Evolutionary conservation across 2,329 filamentous ascomycete species (phyloP).

Genomic region (Didymella keratinophila): DNA sequence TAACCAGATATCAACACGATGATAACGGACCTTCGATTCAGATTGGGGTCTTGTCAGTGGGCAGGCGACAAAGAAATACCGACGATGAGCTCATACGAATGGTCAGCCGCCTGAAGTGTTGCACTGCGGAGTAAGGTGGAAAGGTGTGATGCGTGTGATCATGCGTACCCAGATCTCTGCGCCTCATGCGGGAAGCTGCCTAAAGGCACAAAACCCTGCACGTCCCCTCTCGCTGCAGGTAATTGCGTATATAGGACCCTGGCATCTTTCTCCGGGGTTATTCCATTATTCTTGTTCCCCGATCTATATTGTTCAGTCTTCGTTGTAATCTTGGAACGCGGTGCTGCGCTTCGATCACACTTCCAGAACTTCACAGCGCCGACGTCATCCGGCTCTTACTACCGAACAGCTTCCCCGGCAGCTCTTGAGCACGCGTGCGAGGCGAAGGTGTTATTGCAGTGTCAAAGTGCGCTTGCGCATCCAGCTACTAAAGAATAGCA

Average conservation of each 20-base stretch:
- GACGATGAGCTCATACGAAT: conserved; percentile 18
- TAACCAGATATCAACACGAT: conserved; percentile 12
- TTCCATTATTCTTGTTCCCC: neutral
- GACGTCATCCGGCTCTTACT: conserved; percentile 11
- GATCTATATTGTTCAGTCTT: no score
- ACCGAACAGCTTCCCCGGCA: conserved; percentile 9
- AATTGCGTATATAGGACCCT: conserved; percentile 29
- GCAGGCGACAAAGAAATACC: neutral
- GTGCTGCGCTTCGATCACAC: conserved; percentile 9
- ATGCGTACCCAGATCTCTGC: conserved; percentile 30
- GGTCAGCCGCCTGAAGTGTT: conserved; percentile 21
- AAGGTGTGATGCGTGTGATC: conserved; percentile 26
- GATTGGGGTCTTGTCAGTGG: neutral
- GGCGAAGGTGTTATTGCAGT: conserved; percentile 6
- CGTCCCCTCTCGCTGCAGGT: conserved; percentile 26
- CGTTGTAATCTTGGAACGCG: neutral
- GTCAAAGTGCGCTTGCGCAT: neutral
- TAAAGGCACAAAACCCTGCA: conserved; percentile 22
- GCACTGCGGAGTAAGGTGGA: conserved; percentile 23
- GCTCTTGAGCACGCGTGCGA: conserved; percentile 13
- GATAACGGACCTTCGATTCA: conserved; percentile 6
- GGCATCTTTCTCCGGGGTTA: neutral
- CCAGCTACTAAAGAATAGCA: neutral
- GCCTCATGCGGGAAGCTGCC: conserved; percentile 23
- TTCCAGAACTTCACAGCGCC: conserved; percentile 1